phyloP scores from a whole-genome alignment of 2,329 filamentous ascomycete genomes.

The Cercospora sesami region DNA sequence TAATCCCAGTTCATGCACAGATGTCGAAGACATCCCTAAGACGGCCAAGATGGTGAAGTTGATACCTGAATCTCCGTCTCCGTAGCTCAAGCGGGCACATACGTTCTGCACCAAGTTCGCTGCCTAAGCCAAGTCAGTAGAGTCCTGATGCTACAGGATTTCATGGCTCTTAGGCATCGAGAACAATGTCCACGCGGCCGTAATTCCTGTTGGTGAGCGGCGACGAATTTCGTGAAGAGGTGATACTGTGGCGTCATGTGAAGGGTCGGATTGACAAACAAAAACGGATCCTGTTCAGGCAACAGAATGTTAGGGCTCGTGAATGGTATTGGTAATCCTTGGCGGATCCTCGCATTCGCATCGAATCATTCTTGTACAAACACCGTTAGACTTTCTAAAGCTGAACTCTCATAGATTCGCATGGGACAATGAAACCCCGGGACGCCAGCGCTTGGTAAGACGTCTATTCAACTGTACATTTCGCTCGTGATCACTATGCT shows the following conservation, averaged over 20 bases:
- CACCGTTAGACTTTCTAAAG: not conserved
- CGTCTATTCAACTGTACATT: slow-evolving; percentile 10
- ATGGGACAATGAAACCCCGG: not conserved
- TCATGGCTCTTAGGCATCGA: not conserved
- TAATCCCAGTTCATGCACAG: not conserved
- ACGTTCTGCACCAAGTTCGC: not conserved
- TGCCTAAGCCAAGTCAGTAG: not conserved
- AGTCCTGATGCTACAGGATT: not conserved
- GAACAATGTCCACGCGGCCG: not conserved
- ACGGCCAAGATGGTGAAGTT: not conserved
- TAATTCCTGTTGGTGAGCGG: not conserved
- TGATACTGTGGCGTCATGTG: not conserved
- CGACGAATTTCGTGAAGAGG: not conserved
- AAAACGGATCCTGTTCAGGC: not conserved
- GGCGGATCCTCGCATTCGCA: not conserved
- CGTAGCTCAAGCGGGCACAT: not conserved
- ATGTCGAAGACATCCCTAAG: not conserved
- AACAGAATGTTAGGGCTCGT: not conserved
- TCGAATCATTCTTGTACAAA: not conserved
- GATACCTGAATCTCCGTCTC: not conserved
- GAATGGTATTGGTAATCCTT: not conserved
- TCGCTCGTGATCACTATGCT: not conserved
- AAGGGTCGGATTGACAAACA: not conserved
- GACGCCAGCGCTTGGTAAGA: not conserved
- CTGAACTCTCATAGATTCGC: not conserved